A percentile compares a stretch with the other conserved stretches of the same genome.
Conservation (phyloP, 2,329 filamentous ascomycete genomes). For the Hypocreales sp. region DNA sequence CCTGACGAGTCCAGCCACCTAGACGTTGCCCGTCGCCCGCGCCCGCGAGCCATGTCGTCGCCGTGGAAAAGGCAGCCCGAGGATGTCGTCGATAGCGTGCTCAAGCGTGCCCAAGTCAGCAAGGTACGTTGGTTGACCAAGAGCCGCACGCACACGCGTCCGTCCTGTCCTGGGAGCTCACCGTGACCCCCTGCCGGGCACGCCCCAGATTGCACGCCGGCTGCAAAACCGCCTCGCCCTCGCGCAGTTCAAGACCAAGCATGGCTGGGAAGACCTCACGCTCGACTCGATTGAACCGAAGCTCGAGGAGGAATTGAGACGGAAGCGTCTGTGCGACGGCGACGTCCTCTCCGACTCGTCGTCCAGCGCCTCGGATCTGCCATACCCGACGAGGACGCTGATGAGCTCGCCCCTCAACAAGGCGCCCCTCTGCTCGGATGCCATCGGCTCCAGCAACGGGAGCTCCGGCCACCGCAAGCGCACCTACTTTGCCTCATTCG, state of each 20-base stretch:
- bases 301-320: slow-evolving; percentile 63
- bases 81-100: slow-evolving; percentile 50
- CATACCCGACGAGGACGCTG: slow-evolving; percentile 50
- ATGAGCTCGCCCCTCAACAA: slow-evolving; percentile 81
- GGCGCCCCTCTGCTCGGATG: slow-evolving; percentile 71
- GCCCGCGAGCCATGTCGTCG: slow-evolving; percentile 38
- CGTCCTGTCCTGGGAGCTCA: no score
- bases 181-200: no score
- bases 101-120: slow-evolving; percentile 60
- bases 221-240: slow-evolving; percentile 88
- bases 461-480: slow-evolving; percentile 51
- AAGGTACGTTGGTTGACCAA: slow-evolving; percentile 56
- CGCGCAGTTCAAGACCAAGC: slow-evolving; percentile 93
- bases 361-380: slow-evolving; percentile 65
- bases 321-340: slow-evolving; percentile 51
- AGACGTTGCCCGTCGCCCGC: no score
- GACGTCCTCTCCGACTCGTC: slow-evolving; percentile 79
- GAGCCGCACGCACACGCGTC: no score
- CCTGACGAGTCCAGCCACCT: no score
- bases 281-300: slow-evolving; percentile 76
- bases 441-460: slow-evolving; percentile 54
- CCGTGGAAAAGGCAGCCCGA: slow-evolving; percentile 49
- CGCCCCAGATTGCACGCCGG: slow-evolving; percentile 77
- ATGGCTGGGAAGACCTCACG: slow-evolving; percentile 84
- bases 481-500: slow-evolving; percentile 43